These are phyloP conservation scores for Cladosporium sp. DNA, from an alignment of 2,329 filamentous ascomycete species.

Conservation along the genomic window DNA sequence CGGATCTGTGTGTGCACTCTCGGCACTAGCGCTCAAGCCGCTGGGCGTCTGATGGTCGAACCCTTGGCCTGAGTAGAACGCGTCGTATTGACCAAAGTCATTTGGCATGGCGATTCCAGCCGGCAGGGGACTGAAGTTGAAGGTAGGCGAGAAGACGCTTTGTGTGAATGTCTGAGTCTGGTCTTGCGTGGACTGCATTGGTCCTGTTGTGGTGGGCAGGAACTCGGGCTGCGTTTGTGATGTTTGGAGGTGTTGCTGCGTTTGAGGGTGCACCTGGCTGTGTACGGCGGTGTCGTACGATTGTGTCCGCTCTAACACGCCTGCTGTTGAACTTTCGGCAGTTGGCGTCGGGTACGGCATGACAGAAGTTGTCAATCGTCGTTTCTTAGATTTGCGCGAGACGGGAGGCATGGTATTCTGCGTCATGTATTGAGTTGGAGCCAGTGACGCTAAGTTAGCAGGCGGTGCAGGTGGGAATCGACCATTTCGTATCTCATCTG, in stretches of 20 bases:
- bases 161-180: slow-evolving; percentile 31
- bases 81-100: slow-evolving; percentile 26
- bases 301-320: slow-evolving; percentile 22
- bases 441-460: slow-evolving; percentile 14
- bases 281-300: slow-evolving; percentile 21
- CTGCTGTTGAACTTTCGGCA: slow-evolving; percentile 14
- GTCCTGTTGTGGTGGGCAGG: slow-evolving; percentile 13
- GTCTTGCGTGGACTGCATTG: slow-evolving; percentile 4
- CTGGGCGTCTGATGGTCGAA: slow-evolving; percentile 49
- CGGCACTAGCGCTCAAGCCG: slow-evolving; percentile 43
- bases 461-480: slow-evolving; percentile 9
- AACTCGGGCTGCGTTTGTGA: slow-evolving; percentile 19
- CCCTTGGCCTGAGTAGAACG: slow-evolving; percentile 27
- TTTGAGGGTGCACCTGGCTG: slow-evolving; percentile 17
- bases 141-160: slow-evolving; percentile 47
- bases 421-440: slow-evolving; percentile 27
- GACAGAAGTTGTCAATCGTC: slow-evolving; percentile 29
- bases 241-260: slow-evolving; percentile 18
- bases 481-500: slow-evolving; percentile 18
- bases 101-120: slow-evolving; percentile 23
- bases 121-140: slow-evolving; percentile 37
- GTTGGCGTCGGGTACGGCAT: slow-evolving; percentile 30
- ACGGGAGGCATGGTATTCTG: slow-evolving; percentile 26
- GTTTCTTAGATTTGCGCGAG: slow-evolving; percentile 27
- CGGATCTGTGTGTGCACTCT: slow-evolving; percentile 44